Base-by-base conservation (phyloP, 805 yeast genomes). In the Candida oleophila region DNA sequence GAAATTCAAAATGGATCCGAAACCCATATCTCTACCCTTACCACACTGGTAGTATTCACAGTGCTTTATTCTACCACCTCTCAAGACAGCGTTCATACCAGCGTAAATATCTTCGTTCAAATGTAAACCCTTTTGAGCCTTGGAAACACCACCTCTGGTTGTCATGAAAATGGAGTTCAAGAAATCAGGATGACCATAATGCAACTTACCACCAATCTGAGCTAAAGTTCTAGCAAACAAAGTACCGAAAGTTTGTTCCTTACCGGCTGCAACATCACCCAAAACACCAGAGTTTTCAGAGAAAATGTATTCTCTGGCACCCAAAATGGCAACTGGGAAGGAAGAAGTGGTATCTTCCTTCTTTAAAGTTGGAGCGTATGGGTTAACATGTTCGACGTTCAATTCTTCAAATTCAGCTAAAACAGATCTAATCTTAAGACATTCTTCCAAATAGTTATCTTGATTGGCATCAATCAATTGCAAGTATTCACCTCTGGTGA, bases 151-250 rank as follows among this genome's bases (percentile, higher is more conserved):
- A 28, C 95, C 95, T 66, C 95, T 73, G 1, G 94, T 87, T 3
- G 87, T 80, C 91, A 87, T 85, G 61, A 83, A 87, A 1, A 85
- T 71, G 9, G 82, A 77, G 56, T 87, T 86, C 56, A 87, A 69
- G 66, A 87, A 85, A 66, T 87, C 95, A 30, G 95, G 95, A 62
- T 87, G 95, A 5, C 95, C 95, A 68, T 87, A 87, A 61, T 87
- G 95, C 43, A 87, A 73, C 60, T 87, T 87, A 25, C 91, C 92
- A 22, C 92, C 94, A 54, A 87, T 78, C 59, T 83, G 84, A 2
- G 92, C 91, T 62, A 87, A 71, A 1, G 94, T 86, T 62, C 95
- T 78, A 0, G 94, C 89, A 65, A 86, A 87, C 47, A 87, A 73
- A 0, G 95, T 87, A 46, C 95, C 94, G 67, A 87, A 87, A 8